phyloP scores from a whole-genome alignment of 306 rosid species.

The Dalbergia cochinchinensis region DNA sequence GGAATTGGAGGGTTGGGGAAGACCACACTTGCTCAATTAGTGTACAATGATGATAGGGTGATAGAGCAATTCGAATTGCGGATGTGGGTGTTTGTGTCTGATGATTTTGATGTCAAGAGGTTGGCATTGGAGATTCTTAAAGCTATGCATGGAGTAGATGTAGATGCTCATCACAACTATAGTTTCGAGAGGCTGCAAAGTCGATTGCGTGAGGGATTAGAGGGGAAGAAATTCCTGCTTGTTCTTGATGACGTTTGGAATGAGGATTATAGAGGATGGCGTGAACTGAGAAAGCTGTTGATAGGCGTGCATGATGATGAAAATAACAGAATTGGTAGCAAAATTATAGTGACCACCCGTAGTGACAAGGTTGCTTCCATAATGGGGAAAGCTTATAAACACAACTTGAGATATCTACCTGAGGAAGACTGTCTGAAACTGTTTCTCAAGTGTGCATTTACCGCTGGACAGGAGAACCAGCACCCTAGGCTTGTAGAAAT shows the following conservation, averaged over 20 bases:
- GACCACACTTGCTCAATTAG: conserved; percentile 38
- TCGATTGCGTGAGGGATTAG: background rate
- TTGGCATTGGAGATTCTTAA: conserved; percentile 25
- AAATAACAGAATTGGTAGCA: background rate
- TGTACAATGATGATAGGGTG: conserved; percentile 38
- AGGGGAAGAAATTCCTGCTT: background rate
- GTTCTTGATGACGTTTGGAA: conserved; percentile 16
- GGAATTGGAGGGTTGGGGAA: conserved; percentile 46
- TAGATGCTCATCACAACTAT: background rate
- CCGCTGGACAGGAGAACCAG: background rate
- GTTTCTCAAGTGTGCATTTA: conserved; percentile 43
- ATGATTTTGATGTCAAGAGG: conserved; percentile 41
- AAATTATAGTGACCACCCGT: conserved; percentile 20
- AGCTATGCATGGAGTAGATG: background rate
- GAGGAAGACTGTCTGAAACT: conserved; percentile 41
- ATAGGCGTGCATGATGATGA: conserved; percentile 2
- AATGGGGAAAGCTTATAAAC: conserved; percentile 40
- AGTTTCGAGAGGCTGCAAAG: background rate
- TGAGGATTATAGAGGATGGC: conserved; percentile 4
- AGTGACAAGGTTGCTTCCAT: background rate
- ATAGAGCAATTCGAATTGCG: conserved; percentile 11
- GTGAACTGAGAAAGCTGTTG: conserved; percentile 26
- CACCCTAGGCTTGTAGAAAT: conserved; percentile 39
- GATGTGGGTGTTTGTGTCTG: conserved; percentile 43
- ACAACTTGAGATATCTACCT: conserved; percentile 21